Percentiles rank a stretch among this genome's conserved stretches.
phyloP scores from a whole-genome alignment of 2,329 filamentous ascomycete genomes.

The Fusarium fujikuroi region DNA sequence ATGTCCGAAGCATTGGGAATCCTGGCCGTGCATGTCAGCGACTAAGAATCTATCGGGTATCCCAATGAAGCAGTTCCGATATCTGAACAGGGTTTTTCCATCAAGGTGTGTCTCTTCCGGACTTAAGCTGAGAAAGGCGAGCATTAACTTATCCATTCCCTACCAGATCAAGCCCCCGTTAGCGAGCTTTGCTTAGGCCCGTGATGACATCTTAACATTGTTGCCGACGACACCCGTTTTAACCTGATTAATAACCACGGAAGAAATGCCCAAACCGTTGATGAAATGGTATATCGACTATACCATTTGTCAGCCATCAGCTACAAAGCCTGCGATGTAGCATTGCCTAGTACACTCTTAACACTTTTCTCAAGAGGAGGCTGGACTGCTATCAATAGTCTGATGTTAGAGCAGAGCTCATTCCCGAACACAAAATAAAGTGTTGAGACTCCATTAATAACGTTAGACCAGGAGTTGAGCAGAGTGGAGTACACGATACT shows the following conservation, averaged over 20 bases:
- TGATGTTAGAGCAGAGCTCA: background rate
- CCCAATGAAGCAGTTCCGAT: slow-evolving; percentile 45
- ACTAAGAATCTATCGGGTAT: slow-evolving; percentile 36
- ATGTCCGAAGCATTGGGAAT: slow-evolving; percentile 11
- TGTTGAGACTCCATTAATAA: background rate
- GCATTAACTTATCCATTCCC: slow-evolving; percentile 36
- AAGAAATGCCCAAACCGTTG: slow-evolving; percentile 39
- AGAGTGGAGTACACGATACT: slow-evolving; percentile 14
- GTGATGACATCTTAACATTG: slow-evolving; percentile 20
- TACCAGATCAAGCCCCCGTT: slow-evolving; percentile 27
- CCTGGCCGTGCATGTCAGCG: slow-evolving; percentile 31
- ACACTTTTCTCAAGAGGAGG: background rate
- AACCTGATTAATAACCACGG: slow-evolving; percentile 30
- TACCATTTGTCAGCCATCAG: slow-evolving; percentile 40
- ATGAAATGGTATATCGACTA: slow-evolving; percentile 21
- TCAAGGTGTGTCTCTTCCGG: slow-evolving; percentile 34
- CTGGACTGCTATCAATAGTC: background rate
- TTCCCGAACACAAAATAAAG: background rate
- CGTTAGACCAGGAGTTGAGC: background rate
- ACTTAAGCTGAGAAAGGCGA: slow-evolving; percentile 37
- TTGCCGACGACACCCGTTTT: slow-evolving; percentile 42
- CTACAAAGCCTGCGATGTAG: slow-evolving; percentile 14
- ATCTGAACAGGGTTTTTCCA: slow-evolving; percentile 38
- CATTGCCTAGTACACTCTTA: slow-evolving; percentile 3
- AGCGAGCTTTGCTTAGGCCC: slow-evolving; percentile 19